A percentile compares a stretch with the other conserved stretches of the same genome.
These are phyloP conservation scores for Aegilops longissima DNA, from an alignment of 176 grass and related monocot species.

Conservation along the genomic window DNA sequence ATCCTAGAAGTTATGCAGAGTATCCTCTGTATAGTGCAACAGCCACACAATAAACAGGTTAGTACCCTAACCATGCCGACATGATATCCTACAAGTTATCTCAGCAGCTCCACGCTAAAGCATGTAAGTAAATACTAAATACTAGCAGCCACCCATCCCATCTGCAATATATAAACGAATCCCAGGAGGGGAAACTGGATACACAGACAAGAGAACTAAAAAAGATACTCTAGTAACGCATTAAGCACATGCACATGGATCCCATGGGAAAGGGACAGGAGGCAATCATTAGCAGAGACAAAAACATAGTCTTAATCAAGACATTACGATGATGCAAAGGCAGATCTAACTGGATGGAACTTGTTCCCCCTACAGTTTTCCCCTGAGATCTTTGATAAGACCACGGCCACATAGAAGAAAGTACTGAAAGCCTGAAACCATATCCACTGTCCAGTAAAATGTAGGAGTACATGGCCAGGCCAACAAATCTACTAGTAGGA, in stretches of 20 bases:
- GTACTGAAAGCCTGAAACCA: neutral
- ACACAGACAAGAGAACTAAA: neutral
- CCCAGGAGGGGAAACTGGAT: neutral
- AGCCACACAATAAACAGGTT: neutral
- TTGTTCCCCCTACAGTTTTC: neutral
- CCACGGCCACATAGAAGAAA: neutral
- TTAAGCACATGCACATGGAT: neutral
- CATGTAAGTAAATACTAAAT: neutral
- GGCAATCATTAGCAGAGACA: neutral
- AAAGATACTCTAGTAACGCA: neutral
- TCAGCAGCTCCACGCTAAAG: neutral
- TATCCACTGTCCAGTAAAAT: neutral
- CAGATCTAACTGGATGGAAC: neutral
- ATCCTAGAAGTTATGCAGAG: neutral
- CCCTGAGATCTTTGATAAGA: neutral
- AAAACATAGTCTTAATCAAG: neutral
- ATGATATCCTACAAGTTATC: constrained; percentile 17
- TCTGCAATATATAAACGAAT: neutral
- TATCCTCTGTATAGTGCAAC: neutral
- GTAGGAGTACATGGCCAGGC: no score
- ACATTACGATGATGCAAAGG: neutral
- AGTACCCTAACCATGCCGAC: neutral
- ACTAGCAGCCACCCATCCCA: neutral
- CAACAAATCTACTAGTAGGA: no score
- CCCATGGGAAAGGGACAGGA: neutral